Percentiles rank a stretch among this genome's conserved stretches.
phyloP scores from a whole-genome alignment of 2,329 filamentous ascomycete genomes.

The Cercospora sp. region DNA sequence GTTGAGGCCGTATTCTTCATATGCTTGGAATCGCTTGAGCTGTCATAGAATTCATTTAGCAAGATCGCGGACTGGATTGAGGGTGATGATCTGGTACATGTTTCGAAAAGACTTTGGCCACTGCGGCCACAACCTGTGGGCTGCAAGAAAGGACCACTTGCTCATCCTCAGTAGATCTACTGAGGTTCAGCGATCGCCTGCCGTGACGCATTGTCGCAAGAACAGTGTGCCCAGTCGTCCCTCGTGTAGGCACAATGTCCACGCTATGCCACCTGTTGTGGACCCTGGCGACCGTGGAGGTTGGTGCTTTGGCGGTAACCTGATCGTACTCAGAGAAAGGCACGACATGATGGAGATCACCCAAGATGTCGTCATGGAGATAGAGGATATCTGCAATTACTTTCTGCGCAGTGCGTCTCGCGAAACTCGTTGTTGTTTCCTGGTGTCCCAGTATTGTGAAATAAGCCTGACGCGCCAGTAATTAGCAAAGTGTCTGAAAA shows the following conservation, averaged over 20 bases:
- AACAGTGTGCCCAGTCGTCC: slow-evolving; percentile 33
- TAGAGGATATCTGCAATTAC: slow-evolving; percentile 68
- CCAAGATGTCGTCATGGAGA: slow-evolving; percentile 79
- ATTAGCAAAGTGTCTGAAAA: slow-evolving; percentile 2
- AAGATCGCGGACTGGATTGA: slow-evolving; percentile 41
- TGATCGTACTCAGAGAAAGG: slow-evolving; percentile 61
- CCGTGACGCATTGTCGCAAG: slow-evolving; percentile 38
- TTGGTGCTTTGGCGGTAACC: slow-evolving; percentile 24
- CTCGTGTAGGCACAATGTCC: slow-evolving; percentile 46
- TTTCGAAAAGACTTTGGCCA: slow-evolving; percentile 56
- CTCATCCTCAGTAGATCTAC: slow-evolving; percentile 43
- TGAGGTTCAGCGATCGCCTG: slow-evolving; percentile 51
- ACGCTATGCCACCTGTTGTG: slow-evolving; percentile 53
- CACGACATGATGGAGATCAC: slow-evolving; percentile 69
- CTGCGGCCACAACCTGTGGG: slow-evolving; percentile 55
- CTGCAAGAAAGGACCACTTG: slow-evolving; percentile 49
- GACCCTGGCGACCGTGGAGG: slow-evolving; percentile 32
- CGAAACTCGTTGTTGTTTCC: slow-evolving; percentile 31
- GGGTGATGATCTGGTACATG: slow-evolving; percentile 45
- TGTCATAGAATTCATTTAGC: slow-evolving; percentile 50
- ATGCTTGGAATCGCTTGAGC: slow-evolving; percentile 80
- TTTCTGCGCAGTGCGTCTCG: slow-evolving; percentile 34
- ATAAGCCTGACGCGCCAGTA: slow-evolving; percentile 39
- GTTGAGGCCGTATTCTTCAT: slow-evolving; percentile 89
- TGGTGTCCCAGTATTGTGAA: slow-evolving; percentile 44